phyloP scores from a whole-genome alignment of 352 stramenopile genomes.

The Globisporangium iwayamae region DNA sequence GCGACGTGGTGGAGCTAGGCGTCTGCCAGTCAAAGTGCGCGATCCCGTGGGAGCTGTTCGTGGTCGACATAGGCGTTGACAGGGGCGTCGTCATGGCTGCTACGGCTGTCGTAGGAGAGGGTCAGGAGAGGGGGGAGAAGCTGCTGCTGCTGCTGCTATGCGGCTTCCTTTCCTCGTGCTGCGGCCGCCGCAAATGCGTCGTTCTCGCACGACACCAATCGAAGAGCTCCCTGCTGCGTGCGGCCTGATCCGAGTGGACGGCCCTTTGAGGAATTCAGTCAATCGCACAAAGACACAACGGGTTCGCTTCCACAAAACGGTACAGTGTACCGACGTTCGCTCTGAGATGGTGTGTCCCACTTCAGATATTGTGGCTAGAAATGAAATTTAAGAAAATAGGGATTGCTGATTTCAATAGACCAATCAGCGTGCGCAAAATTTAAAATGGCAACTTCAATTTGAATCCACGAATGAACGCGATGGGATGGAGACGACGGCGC shows the following conservation, averaged over 20 bases:
- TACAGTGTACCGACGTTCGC: neutral
- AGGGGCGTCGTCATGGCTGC: conserved; percentile 8
- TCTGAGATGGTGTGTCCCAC: neutral
- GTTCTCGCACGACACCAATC: neutral
- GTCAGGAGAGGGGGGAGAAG: neutral
- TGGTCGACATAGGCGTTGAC: conserved; percentile 10
- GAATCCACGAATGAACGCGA: neutral
- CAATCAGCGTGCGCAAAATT: conserved; percentile 1
- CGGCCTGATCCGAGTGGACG: neutral
- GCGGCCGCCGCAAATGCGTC: neutral
- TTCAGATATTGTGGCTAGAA: neutral
- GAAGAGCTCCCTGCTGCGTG: neutral
- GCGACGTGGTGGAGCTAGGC: conserved; percentile 11
- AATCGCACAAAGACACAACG: neutral
- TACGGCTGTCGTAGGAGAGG: neutral
- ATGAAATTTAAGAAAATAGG: neutral
- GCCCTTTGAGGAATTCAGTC: conserved; percentile 12
- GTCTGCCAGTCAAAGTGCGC: conserved; percentile 12
- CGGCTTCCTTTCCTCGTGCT: neutral
- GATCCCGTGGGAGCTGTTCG: conserved; percentile 9
- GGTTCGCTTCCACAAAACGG: no score
- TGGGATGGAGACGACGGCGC: neutral
- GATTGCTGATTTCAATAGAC: neutral
- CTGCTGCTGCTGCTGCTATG: neutral
- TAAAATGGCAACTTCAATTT: conserved; percentile 6